Evolutionary conservation across 2,329 filamentous ascomycete genomes (phyloP), one percentile per base, ranked within the genome.

Genomic region (Acrocalymma vagum): DNA sequence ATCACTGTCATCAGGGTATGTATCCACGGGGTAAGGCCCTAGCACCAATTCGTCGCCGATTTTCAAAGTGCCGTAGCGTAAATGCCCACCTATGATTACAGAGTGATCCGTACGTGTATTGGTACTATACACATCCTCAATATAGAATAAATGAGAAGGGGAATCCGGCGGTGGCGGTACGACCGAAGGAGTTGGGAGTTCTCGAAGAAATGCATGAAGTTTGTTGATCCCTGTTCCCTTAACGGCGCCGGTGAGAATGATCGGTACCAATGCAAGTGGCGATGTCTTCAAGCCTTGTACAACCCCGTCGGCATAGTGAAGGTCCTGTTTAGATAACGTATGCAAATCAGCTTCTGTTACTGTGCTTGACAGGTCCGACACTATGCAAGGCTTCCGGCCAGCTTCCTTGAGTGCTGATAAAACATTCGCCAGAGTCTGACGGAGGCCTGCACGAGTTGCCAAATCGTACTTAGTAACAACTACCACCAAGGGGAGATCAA

Each of bases 401-500:
- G 83, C 81, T 11, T 81, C 78, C 71, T 96, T 97, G 33, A 97
- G 76, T 2, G 83, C 79, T 1, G 90, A 87, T 21, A 97, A 74
- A 2, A 96, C 75, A 55, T 85, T 88, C 11, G 80, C 81, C 45
- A 97, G 74, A 1, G 83, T 90, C 34, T 81, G 81, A 40, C 85
- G 83, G 7, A 97, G 67, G 8, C 84, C 84, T 9, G 74, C 69
- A 51, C 86, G 91, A 10, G 86, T 92, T 11, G 91, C 90, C 28
- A 95, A 70, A 56, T 99, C 94, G 47, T 95, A 79, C 64, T 97
- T 99, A 1, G 94, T 97, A 43, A 99, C 87, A 16, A 93, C 80
- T 9, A 99, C 80, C 6, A 88, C 81, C 39, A 96, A 75, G 1
- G 91, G 90, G 8, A 92, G 77, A 14, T 85, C 80, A 13, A 97